Evolutionary conservation across 2,329 filamentous ascomycete genomes (phyloP).

Genomic region (Lecanicillium sp.): DNA sequence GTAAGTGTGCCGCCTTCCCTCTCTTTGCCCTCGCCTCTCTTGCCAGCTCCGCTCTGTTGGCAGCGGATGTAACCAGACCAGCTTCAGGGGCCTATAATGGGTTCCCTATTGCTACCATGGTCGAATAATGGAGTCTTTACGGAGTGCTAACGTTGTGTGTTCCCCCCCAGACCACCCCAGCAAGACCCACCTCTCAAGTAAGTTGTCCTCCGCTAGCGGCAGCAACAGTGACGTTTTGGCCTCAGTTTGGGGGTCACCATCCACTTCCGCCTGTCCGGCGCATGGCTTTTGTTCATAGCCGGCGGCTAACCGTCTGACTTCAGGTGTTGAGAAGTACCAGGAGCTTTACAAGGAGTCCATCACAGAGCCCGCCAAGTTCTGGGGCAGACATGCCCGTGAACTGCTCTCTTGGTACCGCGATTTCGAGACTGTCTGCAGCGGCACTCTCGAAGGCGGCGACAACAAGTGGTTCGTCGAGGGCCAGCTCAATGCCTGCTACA

Average conservation of each 20-base stretch:
- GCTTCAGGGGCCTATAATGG: too few relatives aligned
- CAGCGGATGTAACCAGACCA: conserved; percentile 6
- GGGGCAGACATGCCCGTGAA: conserved; percentile 77
- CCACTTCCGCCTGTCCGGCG: conserved; percentile 9
- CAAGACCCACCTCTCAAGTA: conserved; percentile 59
- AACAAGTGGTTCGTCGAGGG: conserved; percentile 93
- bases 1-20: conserved; percentile 34
- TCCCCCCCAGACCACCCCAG: conserved; percentile 53
- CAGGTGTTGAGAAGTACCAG: conserved; percentile 60
- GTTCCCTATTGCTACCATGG: too few relatives aligned
- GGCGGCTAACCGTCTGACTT: conserved; percentile 7
- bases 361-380: conserved; percentile 80
- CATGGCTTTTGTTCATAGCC: not conserved
- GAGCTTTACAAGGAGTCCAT: conserved; percentile 76
- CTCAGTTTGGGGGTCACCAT: conserved; percentile 12
- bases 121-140: not conserved
- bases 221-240: not conserved
- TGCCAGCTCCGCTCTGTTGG: not conserved
- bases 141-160: conserved; percentile 27
- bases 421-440: conserved; percentile 80
- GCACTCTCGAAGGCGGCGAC: conserved; percentile 71
- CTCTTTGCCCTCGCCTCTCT: conserved; percentile 1
- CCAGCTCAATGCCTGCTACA: conserved; percentile 89
- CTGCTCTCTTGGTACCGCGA: conserved; percentile 84
- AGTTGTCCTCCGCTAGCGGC: conserved; percentile 22